phyloP scores from a whole-genome alignment of 371 early-diverging fungal genomes.

The Coelomomyces lativittatus region DNA sequence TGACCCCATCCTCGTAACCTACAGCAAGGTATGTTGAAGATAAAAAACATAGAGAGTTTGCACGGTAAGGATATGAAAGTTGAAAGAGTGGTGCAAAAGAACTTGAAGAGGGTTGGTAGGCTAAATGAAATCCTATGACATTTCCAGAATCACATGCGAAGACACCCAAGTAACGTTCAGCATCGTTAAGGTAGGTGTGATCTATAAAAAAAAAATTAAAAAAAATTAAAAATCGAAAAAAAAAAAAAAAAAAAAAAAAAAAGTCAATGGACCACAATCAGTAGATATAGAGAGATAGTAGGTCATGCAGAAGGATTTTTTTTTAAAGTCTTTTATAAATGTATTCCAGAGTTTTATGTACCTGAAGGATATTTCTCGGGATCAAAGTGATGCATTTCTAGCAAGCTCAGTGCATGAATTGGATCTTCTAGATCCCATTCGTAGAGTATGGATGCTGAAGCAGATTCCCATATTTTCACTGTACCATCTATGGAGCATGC shows the following conservation, averaged over 20 bases:
- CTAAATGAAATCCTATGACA: not conserved
- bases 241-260: not conserved
- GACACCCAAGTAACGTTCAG: not conserved
- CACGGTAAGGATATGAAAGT: not conserved
- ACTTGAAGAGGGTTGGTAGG: not conserved
- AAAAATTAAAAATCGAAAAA: not conserved
- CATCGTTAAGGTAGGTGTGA: not conserved
- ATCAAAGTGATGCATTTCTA: not conserved
- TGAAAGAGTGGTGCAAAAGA: too few species aligned
- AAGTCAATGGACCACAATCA: not conserved
- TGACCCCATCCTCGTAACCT: not conserved
- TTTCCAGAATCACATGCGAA: not conserved
- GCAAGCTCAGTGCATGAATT: not conserved
- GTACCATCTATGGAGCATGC: slow-evolving; percentile 2
- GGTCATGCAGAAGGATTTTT: too few species aligned
- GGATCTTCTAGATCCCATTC: not conserved
- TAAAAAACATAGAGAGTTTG: not conserved
- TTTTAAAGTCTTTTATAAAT: too few species aligned
- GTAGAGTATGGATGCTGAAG: not conserved
- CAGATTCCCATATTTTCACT: not conserved
- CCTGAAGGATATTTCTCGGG: not conserved
- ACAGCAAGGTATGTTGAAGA: not conserved
- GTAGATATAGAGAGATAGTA: not conserved
- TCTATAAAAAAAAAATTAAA: not conserved
- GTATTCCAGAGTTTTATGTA: too few species aligned